Conservation (phyloP, 257 asterid genomes). For the Rubia yunnanensis region DNA sequence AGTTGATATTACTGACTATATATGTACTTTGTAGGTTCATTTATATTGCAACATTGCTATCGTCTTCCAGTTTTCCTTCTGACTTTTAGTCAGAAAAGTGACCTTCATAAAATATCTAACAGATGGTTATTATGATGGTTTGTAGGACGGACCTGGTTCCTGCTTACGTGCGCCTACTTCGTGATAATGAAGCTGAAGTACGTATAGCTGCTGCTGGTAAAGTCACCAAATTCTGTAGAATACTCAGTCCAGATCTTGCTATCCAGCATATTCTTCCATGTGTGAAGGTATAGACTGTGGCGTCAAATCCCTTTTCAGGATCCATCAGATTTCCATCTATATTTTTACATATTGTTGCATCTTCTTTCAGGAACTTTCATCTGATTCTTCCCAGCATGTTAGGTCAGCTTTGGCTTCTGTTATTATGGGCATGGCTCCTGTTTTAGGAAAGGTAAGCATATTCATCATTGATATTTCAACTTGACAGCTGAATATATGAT, state of each 20-base stretch:
- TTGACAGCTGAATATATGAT: not conserved
- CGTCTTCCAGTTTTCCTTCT: not conserved
- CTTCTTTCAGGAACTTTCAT: constrained; percentile 67
- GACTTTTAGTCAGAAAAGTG: not conserved
- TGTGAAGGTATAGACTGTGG: constrained; percentile 53
- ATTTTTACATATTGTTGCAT: constrained; percentile 6
- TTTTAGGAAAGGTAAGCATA: constrained; percentile 61
- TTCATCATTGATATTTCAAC: not conserved
- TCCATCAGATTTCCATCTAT: constrained; percentile 1
- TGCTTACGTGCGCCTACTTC: constrained; percentile 84
- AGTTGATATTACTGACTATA: not conserved
- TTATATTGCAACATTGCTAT: not conserved
- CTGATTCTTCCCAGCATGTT: constrained; percentile 93
- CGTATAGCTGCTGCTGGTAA: constrained; percentile 90
- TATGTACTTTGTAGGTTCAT: too few relatives aligned
- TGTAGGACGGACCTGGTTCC: constrained; percentile 80
- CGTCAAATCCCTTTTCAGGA: not conserved
- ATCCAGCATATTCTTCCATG: constrained; percentile 89
- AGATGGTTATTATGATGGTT: constrained; percentile 14
- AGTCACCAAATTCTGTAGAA: constrained; percentile 76
- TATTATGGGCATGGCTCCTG: constrained; percentile 97
- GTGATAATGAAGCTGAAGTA: constrained; percentile 90
- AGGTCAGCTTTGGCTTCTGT: constrained; percentile 93
- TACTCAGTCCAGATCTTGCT: constrained; percentile 77
- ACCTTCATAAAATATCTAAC: constrained; percentile 6